Percentiles rank a stretch among this genome's conserved stretches.
These are phyloP conservation scores for Wickerhamiella alocasiicola DNA, from an alignment of 805 yeast species.

Conservation along the genomic window DNA sequence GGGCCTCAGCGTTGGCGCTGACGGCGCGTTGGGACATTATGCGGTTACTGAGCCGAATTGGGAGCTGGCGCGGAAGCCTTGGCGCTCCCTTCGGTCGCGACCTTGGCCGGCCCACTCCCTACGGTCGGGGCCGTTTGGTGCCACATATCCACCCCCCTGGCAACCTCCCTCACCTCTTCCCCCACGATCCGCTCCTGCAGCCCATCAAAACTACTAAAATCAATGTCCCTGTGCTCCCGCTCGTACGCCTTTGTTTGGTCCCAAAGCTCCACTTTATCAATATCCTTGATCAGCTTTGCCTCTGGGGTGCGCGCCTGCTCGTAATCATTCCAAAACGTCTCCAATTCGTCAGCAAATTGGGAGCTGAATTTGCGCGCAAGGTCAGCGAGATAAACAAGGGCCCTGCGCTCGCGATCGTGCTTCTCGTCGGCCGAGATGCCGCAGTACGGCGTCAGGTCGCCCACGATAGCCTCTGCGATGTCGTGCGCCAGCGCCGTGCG, in stretches of 20 bases:
- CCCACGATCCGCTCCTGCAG: slow-evolving; percentile 56
- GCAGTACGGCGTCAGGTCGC: slow-evolving; percentile 77
- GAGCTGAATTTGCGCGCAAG: slow-evolving; percentile 54
- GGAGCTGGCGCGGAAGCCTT: too few relatives aligned
- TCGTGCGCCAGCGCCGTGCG: slow-evolving; percentile 86
- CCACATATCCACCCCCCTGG: slow-evolving; percentile 33
- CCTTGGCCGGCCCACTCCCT: too few relatives aligned
- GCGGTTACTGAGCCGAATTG: too few relatives aligned
- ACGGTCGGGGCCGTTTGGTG: too few relatives aligned
- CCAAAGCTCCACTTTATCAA: slow-evolving; percentile 82
- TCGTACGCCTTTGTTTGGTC: slow-evolving; percentile 49
- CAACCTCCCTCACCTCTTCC: slow-evolving; percentile 54
- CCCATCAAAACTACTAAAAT: slow-evolving; percentile 55
- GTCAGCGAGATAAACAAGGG: slow-evolving; percentile 54
- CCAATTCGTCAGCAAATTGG: slow-evolving; percentile 48
- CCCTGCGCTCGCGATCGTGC: slow-evolving; percentile 62
- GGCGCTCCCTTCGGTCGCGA: too few relatives aligned
- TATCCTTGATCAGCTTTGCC: slow-evolving; percentile 83
- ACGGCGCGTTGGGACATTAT: too few relatives aligned
- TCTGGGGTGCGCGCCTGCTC: slow-evolving; percentile 72
- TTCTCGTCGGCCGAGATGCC: slow-evolving; percentile 56
- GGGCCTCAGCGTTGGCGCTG: too few relatives aligned
- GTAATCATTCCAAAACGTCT: slow-evolving; percentile 74
- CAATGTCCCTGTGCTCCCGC: slow-evolving; percentile 42
- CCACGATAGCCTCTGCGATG: slow-evolving; percentile 86